Percentiles rank a stretch among this genome's conserved stretches.
These are phyloP conservation scores for Trichosporon ovoides DNA, from an alignment of 1,284 basidiomycete genomes.

Conservation along the genomic window DNA sequence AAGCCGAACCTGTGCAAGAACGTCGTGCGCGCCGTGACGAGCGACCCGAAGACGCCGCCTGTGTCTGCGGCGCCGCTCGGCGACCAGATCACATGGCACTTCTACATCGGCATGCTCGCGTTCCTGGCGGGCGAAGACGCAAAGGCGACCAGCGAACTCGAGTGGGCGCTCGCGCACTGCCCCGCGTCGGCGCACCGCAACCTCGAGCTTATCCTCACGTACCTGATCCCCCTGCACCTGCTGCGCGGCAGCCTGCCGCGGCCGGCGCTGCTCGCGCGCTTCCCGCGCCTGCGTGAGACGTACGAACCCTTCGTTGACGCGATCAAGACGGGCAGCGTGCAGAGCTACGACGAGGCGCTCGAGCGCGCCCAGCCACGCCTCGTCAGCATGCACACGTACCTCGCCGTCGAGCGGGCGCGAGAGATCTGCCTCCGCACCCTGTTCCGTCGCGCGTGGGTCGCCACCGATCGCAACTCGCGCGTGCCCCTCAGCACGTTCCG, in stretches of 20 bases:
- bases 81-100: conserved; percentile 86
- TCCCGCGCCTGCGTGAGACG: conserved; percentile 66
- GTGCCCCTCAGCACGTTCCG: conserved; percentile 75
- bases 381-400: conserved; percentile 74
- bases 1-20: conserved; percentile 87
- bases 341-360: conserved; percentile 72
- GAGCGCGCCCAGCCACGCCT: conserved; percentile 62
- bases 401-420: conserved; percentile 79
- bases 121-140: conserved; percentile 88
- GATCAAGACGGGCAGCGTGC: conserved; percentile 69
- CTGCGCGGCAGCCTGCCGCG: conserved; percentile 79
- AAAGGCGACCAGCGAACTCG: conserved; percentile 77
- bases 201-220: conserved; percentile 84
- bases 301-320: conserved; percentile 76
- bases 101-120: conserved; percentile 88
- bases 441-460: conserved; percentile 84
- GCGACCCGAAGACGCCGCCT: conserved; percentile 76
- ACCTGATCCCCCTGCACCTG: conserved; percentile 81
- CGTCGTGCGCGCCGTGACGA: conserved; percentile 79
- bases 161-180: conserved; percentile 74
- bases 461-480: conserved; percentile 63
- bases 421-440: conserved; percentile 79
- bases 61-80: conserved; percentile 69
- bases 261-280: conserved; percentile 59
- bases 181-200: conserved; percentile 63